phyloP scores from a whole-genome alignment of 495 filamentous ascomycete species.

The Staphylotrichum tortipilum region DNA sequence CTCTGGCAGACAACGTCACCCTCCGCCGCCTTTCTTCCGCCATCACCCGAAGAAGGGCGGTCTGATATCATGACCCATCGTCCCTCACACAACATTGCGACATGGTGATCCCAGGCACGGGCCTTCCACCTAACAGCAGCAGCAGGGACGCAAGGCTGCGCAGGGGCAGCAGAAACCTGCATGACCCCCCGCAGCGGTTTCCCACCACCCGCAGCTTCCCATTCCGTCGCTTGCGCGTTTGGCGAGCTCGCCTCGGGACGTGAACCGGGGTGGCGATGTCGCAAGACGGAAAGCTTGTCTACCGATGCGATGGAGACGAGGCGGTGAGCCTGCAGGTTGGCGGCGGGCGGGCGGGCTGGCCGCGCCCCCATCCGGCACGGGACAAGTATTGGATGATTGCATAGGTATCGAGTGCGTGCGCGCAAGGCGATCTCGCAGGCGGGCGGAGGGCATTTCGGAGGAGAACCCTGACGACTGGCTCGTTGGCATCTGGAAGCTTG shows the following conservation, averaged over 20 bases:
- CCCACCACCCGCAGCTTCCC: background rate
- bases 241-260: background rate
- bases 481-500: background rate
- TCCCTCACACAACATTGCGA: background rate
- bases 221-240: background rate
- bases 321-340: slow-evolving; percentile 10
- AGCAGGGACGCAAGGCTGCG: background rate
- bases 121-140: background rate
- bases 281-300: background rate
- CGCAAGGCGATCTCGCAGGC: background rate
- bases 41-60: background rate
- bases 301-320: slow-evolving; percentile 9
- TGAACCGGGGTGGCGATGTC: background rate
- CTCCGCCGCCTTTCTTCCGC: too few relatives aligned
- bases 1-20: background rate
- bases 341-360: slow-evolving; percentile 2
- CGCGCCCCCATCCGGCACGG: background rate
- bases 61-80: background rate
- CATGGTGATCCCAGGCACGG: background rate
- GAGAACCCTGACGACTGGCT: background rate
- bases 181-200: background rate
- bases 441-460: background rate
- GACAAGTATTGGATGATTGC: background rate
- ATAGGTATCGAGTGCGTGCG: too few relatives aligned
- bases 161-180: background rate